phyloP scores from a whole-genome alignment of 1,284 basidiomycete genomes.

The Vanrija humicola region DNA sequence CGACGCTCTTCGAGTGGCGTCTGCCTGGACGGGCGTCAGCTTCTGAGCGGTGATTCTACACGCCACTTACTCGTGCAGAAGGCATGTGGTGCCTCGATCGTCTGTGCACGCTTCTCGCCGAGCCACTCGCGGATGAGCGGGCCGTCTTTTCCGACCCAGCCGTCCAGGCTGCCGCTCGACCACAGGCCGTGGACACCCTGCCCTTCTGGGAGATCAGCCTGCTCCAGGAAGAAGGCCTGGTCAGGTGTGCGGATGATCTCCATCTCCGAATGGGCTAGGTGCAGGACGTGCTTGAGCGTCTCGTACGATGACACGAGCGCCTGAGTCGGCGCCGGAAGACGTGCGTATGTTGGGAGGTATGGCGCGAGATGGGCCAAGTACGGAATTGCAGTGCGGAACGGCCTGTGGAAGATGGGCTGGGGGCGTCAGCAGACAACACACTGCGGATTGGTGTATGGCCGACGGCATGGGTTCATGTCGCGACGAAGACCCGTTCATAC shows the following conservation, averaged over 20 bases:
- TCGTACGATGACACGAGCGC: constrained; percentile 34
- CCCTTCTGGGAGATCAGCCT: constrained; percentile 8
- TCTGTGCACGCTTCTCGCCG: constrained; percentile 26
- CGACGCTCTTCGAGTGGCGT: constrained; percentile 30
- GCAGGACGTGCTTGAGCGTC: constrained; percentile 37
- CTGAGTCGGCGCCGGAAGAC: constrained; percentile 30
- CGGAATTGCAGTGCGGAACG: constrained; percentile 28
- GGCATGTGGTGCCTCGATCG: constrained; percentile 39
- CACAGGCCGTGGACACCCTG: constrained; percentile 31
- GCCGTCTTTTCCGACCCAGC: constrained; percentile 44
- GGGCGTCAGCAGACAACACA: background rate
- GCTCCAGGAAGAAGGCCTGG: constrained; percentile 30
- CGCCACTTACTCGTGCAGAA: constrained; percentile 40
- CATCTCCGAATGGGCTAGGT: constrained; percentile 46
- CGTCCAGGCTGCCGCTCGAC: constrained; percentile 31
- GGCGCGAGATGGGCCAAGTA: constrained; percentile 17
- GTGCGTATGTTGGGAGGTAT: constrained; percentile 26
- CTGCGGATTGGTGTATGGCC: background rate
- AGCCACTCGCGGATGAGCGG: constrained; percentile 29
- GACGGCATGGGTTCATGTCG: no score
- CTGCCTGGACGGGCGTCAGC: constrained; percentile 19
- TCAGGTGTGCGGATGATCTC: constrained; percentile 37
- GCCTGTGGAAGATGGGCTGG: constrained; percentile 45
- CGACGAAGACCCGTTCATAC: no score
- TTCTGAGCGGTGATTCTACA: background rate